Conservation (phyloP, 2,329 filamentous ascomycete species). For the Clonostachys rhizophaga region DNA sequence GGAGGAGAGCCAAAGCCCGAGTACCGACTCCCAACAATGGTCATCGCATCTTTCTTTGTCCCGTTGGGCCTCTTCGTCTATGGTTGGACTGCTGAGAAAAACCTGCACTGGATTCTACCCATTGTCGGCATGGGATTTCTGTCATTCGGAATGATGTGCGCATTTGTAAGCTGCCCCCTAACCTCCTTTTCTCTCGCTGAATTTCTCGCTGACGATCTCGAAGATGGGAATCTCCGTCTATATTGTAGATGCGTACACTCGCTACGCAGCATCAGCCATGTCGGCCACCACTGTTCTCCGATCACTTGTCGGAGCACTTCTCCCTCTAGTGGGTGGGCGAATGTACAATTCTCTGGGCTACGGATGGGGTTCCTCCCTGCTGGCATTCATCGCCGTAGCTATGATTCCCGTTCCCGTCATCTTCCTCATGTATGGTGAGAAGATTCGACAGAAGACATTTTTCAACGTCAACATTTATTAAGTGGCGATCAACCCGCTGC, state of each 20-base stretch:
- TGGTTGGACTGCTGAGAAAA: conserved; percentile 1
- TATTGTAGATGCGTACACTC: conserved; percentile 48
- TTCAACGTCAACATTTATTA: too few species aligned
- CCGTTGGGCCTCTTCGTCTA: conserved; percentile 1
- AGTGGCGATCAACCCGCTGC: too few species aligned
- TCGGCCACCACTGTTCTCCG: conserved; percentile 30
- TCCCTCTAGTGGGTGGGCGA: conserved; percentile 28
- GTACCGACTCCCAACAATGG: conserved; percentile 29
- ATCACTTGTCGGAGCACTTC: conserved; percentile 26
- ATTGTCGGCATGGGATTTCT: conserved; percentile 38
- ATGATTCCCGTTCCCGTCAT: conserved; percentile 12
- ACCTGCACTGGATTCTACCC: conserved; percentile 29
- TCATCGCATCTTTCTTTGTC: background rate
- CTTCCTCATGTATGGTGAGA: conserved; percentile 13
- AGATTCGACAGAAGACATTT: background rate
- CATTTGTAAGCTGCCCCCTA: conserved; percentile 9
- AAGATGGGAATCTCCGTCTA: conserved; percentile 39
- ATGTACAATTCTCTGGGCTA: conserved; percentile 31
- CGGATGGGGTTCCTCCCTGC: conserved; percentile 36
- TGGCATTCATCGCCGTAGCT: conserved; percentile 29
- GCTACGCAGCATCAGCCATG: conserved; percentile 30
- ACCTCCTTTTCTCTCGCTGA: background rate
- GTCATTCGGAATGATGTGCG: conserved; percentile 26
- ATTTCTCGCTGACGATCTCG: conserved; percentile 15
- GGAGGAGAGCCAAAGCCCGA: conserved; percentile 21